Base-by-base conservation (phyloP, 208 protist species). In the Naegleria gruberi region DNA sequence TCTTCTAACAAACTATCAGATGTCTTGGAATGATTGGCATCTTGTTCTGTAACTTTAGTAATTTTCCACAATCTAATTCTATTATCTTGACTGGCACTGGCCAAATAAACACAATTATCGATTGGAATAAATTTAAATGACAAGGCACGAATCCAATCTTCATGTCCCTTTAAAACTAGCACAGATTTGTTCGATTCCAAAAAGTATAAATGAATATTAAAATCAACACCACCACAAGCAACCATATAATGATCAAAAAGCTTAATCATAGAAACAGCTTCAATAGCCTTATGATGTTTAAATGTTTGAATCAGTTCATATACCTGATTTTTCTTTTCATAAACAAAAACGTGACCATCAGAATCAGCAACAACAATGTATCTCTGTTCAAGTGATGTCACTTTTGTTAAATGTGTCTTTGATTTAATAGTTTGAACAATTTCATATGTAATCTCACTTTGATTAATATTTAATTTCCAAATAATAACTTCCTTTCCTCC, bases 61-160 rank as follows among this genome's bases (percentile, higher is more conserved):
- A 41, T 65, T 42, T 91, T 89, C 87, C 90, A 94, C 34, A 94
- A 44, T 83, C 93, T 47, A 82, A 94, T 93, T 83, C 89, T 92
- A 51, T 82, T 90, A 83, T 94, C 93, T 89, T 94, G 93, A 74
- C 82, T 77, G 8, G 89, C 91, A 7, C 84, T 91, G 12, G 93
- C 92, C 12, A 94, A 90, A 23, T 93, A 34, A 19, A 93, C 57
- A 15, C 17, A 8, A 23, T 65, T 65, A 30, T 65, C 51, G 15
- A 30, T 10, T 65, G 15, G 19, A 65, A 65, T 65, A 30, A 34
- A 57, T 23, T 43, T 82, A 57, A 94, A 94, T 41, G 51, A 83
- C 4, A 95, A 73, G 37, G 41, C 82, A 26, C 91, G 86, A 19
- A 95, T 90, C 93, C 93, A 95, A 90, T 95, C 93, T 47, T 94